phyloP scores from a whole-genome alignment of 2,329 filamentous ascomycete species.

The Xylariaceae sp. region DNA sequence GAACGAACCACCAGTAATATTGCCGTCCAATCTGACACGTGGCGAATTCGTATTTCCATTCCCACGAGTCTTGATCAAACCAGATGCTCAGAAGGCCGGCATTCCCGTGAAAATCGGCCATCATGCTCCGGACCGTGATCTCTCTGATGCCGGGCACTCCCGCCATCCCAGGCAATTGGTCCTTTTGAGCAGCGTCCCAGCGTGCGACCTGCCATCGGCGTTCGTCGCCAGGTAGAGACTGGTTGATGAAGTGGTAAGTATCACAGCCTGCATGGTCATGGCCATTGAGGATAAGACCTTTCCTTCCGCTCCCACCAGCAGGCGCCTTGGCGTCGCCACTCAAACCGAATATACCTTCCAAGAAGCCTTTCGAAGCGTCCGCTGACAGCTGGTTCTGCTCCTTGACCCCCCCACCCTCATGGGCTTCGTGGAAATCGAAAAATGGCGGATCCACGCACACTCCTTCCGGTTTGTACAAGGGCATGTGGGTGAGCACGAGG shows the following conservation, averaged over 20 bases:
- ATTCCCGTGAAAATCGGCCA: slow-evolving; percentile 93
- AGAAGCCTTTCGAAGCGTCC: slow-evolving; percentile 65
- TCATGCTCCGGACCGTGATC: slow-evolving; percentile 94
- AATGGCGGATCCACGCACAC: slow-evolving; percentile 79
- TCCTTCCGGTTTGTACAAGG: slow-evolving; percentile 75
- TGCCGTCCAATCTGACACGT: slow-evolving; percentile 78
- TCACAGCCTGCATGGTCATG: slow-evolving; percentile 97
- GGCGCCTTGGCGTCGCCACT: slow-evolving; percentile 55
- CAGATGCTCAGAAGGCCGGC: slow-evolving; percentile 82
- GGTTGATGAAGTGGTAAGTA: slow-evolving; percentile 74
- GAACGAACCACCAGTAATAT: slow-evolving; percentile 90
- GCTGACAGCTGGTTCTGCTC: slow-evolving; percentile 88
- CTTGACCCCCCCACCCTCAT: slow-evolving; percentile 64
- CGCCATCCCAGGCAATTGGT: slow-evolving; percentile 36
- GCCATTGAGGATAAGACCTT: slow-evolving; percentile 79
- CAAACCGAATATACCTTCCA: slow-evolving; percentile 80
- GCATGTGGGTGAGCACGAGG: slow-evolving; percentile 85
- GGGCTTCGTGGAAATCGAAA: slow-evolving; percentile 73
- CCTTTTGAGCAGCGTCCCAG: slow-evolving; percentile 41
- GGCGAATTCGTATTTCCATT: slow-evolving; percentile 78
- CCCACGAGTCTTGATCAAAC: slow-evolving; percentile 68
- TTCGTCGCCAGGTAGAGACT: slow-evolving; percentile 42
- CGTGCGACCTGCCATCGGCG: slow-evolving; percentile 45
- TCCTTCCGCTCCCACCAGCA: slow-evolving; percentile 59
- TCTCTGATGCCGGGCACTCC: slow-evolving; percentile 67